These are phyloP conservation scores for Salvia miltiorrhiza DNA, from an alignment of 257 asterid species.

Conservation along the genomic window DNA sequence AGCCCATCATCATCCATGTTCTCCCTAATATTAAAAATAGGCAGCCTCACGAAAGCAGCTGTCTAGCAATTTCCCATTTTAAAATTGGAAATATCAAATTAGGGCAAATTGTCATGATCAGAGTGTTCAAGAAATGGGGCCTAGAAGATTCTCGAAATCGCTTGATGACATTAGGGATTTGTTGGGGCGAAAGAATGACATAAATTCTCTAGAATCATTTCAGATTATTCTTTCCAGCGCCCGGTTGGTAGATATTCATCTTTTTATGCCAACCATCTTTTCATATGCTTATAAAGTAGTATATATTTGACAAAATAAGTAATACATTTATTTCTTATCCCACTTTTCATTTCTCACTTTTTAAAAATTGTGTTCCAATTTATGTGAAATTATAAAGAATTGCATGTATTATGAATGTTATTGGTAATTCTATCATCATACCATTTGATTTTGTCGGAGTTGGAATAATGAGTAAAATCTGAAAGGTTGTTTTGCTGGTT, in stretches of 20 bases:
- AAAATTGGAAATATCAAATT: background rate
- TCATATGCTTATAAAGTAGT: background rate
- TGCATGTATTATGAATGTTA: no score
- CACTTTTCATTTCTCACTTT: no score
- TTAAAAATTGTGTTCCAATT: no score
- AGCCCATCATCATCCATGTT: no score
- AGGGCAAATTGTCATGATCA: conserved; percentile 29
- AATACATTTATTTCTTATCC: no score
- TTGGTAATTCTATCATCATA: no score
- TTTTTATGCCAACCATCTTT: background rate
- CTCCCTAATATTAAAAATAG: no score
- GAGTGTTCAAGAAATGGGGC: conserved; percentile 6
- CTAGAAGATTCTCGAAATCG: conserved; percentile 24
- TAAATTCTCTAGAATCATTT: conserved; percentile 18
- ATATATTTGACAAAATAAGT: background rate
- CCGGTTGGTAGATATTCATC: background rate
- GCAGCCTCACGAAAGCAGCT: no score
- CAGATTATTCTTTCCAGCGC: background rate
- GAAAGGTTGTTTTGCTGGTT: no score
- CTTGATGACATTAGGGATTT: conserved; percentile 4
- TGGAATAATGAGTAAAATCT: no score
- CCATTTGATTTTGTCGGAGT: no score
- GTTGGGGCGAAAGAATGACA: background rate
- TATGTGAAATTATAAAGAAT: no score
- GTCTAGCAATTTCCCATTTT: background rate